Conservation (phyloP, 768 basidiomycete genomes). For the Thelephora aurantiotincta region DNA sequence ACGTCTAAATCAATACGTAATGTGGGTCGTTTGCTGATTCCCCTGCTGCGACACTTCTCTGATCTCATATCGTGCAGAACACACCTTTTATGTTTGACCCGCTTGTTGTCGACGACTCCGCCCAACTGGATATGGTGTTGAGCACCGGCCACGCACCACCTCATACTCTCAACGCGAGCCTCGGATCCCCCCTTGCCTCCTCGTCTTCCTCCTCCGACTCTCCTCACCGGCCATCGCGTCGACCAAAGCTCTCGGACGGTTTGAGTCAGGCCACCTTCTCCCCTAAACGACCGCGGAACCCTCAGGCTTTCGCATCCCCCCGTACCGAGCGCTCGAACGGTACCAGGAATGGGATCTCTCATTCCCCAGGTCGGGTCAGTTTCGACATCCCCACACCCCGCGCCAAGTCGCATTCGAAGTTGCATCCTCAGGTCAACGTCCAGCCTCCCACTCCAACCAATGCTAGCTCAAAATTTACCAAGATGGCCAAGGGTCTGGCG, state of each 20-base stretch:
- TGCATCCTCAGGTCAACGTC: conserved; percentile 35
- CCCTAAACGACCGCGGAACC: conserved; percentile 55
- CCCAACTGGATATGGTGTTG: conserved; percentile 45
- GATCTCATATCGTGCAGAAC: conserved; percentile 14
- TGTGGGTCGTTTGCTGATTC: conserved; percentile 20
- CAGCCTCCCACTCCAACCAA: conserved; percentile 50
- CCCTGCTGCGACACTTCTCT: conserved; percentile 2
- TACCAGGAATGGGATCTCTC: conserved; percentile 9
- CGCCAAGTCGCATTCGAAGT: conserved; percentile 9
- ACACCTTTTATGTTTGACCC: conserved; percentile 31
- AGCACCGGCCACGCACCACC: conserved; percentile 33
- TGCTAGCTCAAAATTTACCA: conserved; percentile 40
- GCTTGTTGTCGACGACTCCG: conserved; percentile 45
- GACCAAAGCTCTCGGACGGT: conserved; percentile 58
- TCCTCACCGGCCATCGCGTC: conserved; percentile 24
- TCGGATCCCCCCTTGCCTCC: conserved; percentile 34
- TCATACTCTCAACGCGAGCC: conserved; percentile 20
- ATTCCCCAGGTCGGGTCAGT: conserved; percentile 9
- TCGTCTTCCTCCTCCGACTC: conserved; percentile 29
- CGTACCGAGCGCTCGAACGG: neutral
- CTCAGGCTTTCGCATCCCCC: conserved; percentile 12
- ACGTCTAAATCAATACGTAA: conserved; percentile 31
- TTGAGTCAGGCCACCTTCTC: conserved; percentile 61
- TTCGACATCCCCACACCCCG: conserved; percentile 2
- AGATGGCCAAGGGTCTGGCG: conserved; percentile 39